A percentile compares a stretch with the other conserved stretches of the same genome.
These are phyloP conservation scores for Tanacetum coccineum DNA, from an alignment of 129 eudicot species.

Conservation along the genomic window DNA sequence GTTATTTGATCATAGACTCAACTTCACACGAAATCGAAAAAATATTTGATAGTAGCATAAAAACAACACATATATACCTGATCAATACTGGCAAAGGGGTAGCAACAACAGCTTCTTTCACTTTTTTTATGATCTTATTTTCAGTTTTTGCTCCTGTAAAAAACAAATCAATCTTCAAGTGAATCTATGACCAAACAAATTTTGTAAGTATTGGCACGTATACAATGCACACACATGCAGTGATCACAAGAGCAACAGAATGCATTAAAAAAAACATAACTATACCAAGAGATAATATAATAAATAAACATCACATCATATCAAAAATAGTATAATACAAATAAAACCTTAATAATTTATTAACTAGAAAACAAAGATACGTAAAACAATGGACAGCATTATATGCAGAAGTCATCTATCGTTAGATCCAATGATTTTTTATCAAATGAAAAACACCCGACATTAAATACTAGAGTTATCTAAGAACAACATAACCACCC, in stretches of 20 bases:
- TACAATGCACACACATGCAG: constrained; percentile 1
- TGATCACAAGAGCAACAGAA: background rate
- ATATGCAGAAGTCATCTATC: background rate
- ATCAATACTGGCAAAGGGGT: constrained; percentile 34
- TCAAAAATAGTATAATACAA: background rate
- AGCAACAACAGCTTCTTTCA: background rate
- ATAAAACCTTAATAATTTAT: background rate
- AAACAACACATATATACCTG: constrained; percentile 26
- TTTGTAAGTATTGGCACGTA: constrained; percentile 1
- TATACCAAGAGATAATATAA: constrained; percentile 13
- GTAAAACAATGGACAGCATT: constrained; percentile 2
- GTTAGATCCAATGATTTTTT: constrained; percentile 11
- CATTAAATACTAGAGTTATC: too few species aligned
- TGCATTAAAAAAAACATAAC: constrained; percentile 13
- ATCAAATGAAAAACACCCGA: background rate
- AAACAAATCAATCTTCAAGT: too few species aligned
- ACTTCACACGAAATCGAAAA: too few species aligned
- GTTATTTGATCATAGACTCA: background rate
- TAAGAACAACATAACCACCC: too few species aligned
- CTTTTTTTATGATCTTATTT: too few species aligned
- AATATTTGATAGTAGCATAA: background rate
- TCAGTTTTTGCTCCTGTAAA: background rate
- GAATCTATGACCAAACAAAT: background rate
- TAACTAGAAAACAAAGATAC: constrained; percentile 18
- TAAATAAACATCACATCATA: constrained; percentile 8